Evolutionary conservation across 148 eudicot genomes (phyloP).

Genomic region (Cornus controversa): DNA sequence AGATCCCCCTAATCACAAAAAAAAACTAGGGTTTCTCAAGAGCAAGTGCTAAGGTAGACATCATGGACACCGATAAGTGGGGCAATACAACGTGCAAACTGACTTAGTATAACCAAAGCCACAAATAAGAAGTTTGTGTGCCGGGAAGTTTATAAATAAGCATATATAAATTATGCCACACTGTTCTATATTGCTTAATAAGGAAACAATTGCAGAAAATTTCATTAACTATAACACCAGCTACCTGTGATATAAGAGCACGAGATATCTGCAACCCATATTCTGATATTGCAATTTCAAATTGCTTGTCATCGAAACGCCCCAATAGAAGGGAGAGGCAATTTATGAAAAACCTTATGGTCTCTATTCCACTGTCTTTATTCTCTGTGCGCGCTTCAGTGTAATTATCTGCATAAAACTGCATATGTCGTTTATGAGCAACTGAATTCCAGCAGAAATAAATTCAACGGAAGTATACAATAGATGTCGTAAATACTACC

Average conservation of each 20-base stretch:
- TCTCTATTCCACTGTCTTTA: conserved; percentile 55
- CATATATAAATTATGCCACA: not conserved
- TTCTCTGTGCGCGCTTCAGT: conserved; percentile 35
- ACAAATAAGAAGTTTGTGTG: not conserved
- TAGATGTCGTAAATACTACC: not conserved
- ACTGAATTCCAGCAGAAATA: not conserved
- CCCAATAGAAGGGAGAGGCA: conserved; percentile 76
- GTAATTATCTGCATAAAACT: conserved; percentile 64
- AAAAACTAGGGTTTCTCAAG: no score
- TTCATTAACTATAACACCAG: not conserved
- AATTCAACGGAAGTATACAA: not conserved
- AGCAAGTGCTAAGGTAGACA: not conserved
- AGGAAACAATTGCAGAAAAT: not conserved
- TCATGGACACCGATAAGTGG: not conserved
- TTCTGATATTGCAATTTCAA: conserved; percentile 43
- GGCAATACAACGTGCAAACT: no score
- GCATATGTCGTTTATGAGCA: conserved; percentile 25
- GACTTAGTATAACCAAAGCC: not conserved
- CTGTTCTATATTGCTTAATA: no score
- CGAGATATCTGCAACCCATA: conserved; percentile 50
- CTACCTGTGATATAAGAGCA: conserved; percentile 67
- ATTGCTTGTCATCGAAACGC: conserved; percentile 47
- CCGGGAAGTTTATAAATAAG: not conserved
- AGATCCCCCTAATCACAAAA: no score
- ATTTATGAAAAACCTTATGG: conserved; percentile 65